These are phyloP conservation scores for Cylindrotheca fusiformis DNA, from an alignment of 108 stramenopile genomes.

Conservation along the genomic window DNA sequence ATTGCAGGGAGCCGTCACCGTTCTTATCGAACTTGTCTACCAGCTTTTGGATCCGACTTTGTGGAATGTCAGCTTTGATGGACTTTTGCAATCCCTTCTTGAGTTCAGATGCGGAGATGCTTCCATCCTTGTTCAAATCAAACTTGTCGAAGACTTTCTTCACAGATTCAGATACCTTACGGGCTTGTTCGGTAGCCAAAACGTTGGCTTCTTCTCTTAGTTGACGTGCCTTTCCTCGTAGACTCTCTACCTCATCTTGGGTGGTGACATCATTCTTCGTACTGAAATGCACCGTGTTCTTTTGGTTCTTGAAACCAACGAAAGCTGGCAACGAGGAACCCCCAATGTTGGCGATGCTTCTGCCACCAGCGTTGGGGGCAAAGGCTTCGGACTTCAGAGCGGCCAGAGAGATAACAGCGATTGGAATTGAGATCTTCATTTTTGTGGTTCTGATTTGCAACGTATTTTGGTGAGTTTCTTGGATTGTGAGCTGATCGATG, in stretches of 20 bases:
- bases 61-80: slow-evolving; percentile 50
- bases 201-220: slow-evolving; percentile 54
- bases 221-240: slow-evolving; percentile 46
- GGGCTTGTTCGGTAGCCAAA: slow-evolving; percentile 56
- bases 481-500: too few species aligned
- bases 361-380: too few species aligned
- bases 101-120: slow-evolving; percentile 46
- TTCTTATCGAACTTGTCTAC: slow-evolving; percentile 49
- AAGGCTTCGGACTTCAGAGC: too few species aligned
- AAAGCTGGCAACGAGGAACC: too few species aligned
- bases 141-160: slow-evolving; percentile 50
- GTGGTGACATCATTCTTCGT: too few species aligned
- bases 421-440: too few species aligned
- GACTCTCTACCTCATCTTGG: slow-evolving; percentile 52
- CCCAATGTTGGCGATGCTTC: too few species aligned
- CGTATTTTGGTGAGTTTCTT: too few species aligned
- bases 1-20: slow-evolving; percentile 58
- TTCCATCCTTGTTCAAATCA: slow-evolving; percentile 58
- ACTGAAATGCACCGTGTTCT: too few species aligned
- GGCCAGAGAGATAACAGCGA: too few species aligned
- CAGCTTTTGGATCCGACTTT: slow-evolving; percentile 40
- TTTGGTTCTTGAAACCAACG: too few species aligned
- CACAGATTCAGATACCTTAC: slow-evolving; percentile 40
- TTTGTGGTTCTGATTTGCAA: too few species aligned
- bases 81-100: slow-evolving; percentile 53